These are phyloP conservation scores for Cyberlindnera maritima DNA, from an alignment of 805 yeast species.

Conservation along the genomic window DNA sequence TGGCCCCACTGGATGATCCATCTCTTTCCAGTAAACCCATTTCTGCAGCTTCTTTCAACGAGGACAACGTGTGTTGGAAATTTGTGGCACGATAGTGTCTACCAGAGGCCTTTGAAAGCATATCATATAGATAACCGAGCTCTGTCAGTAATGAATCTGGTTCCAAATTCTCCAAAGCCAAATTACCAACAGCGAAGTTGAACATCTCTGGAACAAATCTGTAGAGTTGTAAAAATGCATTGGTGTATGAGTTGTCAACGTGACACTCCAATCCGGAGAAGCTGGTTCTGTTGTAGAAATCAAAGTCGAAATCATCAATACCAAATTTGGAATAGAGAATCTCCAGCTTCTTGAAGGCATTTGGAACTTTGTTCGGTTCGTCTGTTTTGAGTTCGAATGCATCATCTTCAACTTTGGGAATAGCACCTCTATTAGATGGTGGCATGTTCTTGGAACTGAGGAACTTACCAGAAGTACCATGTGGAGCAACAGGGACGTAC, in stretches of 20 bases:
- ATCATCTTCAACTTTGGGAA: constrained; percentile 19
- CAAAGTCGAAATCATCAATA: constrained; percentile 90
- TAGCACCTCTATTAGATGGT: constrained; percentile 4
- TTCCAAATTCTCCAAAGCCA: constrained; percentile 52
- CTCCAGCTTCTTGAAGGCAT: constrained; percentile 69
- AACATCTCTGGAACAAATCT: constrained; percentile 73
- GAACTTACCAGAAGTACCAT: constrained; percentile 41
- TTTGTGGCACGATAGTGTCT: constrained; percentile 80
- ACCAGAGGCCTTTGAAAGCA: constrained; percentile 81
- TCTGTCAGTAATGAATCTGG: constrained; percentile 63
- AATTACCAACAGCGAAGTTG: constrained; percentile 55
- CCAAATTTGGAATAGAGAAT: constrained; percentile 88
- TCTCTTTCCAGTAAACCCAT: constrained; percentile 54
- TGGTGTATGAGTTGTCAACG: constrained; percentile 72
- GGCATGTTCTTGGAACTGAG: constrained; percentile 53
- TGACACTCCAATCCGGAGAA: constrained; percentile 90
- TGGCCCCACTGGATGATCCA: constrained; percentile 4
- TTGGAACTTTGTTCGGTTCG: constrained; percentile 51
- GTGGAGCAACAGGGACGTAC: constrained; percentile 38
- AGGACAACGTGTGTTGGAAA: constrained; percentile 54
- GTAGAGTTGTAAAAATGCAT: constrained; percentile 76
- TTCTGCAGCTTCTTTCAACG: constrained; percentile 47
- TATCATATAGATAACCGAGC: constrained; percentile 85
- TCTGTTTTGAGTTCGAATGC: constrained; percentile 32
- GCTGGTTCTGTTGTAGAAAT: constrained; percentile 69